A percentile compares a stretch with the other conserved stretches of the same genome.
Evolutionary conservation across 2,329 filamentous ascomycete genomes (phyloP).

Genomic region (Aurifilum marmelostoma): DNA sequence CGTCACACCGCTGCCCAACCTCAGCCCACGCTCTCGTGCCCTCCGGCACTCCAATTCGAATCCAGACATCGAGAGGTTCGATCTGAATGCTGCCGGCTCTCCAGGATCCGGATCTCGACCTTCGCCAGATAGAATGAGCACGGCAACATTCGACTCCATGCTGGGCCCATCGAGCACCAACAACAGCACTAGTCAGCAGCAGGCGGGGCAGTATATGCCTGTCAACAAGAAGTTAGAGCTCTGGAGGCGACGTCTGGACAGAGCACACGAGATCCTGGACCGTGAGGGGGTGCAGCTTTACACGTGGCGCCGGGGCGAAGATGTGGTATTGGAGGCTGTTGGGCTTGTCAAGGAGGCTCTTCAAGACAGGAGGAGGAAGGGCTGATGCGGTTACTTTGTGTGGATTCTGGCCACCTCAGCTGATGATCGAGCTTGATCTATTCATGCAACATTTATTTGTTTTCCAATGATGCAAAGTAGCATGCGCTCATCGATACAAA

Average conservation of each 20-base stretch:
- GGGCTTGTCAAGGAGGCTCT: constrained; percentile 63
- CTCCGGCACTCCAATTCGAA: constrained; percentile 45
- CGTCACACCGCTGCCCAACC: constrained; percentile 43
- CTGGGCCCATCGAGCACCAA: constrained; percentile 31
- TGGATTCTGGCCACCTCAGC: neutral
- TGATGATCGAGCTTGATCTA: neutral
- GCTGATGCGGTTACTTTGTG: neutral
- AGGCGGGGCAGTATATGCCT: constrained; percentile 23
- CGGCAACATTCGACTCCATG: constrained; percentile 25
- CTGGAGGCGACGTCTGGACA: constrained; percentile 69
- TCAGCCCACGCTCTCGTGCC: constrained; percentile 38
- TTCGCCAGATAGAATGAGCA: constrained; percentile 20
- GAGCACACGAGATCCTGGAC: constrained; percentile 66
- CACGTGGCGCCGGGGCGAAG: constrained; percentile 73
- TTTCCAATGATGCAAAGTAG: neutral
- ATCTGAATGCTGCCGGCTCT: constrained; percentile 34
- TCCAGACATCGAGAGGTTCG: constrained; percentile 39
- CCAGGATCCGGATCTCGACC: constrained; percentile 32
- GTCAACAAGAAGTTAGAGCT: constrained; percentile 72
- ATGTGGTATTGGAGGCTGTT: constrained; percentile 69
- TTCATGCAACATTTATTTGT: neutral
- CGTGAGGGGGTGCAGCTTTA: constrained; percentile 68
- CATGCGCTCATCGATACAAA: neutral
- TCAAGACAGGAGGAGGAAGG: constrained; percentile 41
- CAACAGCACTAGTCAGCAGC: constrained; percentile 32